A percentile compares a stretch with the other conserved stretches of the same genome.
Conservation (phyloP, 202 grass and related monocot species). For the Tripidium arundinaceum region DNA sequence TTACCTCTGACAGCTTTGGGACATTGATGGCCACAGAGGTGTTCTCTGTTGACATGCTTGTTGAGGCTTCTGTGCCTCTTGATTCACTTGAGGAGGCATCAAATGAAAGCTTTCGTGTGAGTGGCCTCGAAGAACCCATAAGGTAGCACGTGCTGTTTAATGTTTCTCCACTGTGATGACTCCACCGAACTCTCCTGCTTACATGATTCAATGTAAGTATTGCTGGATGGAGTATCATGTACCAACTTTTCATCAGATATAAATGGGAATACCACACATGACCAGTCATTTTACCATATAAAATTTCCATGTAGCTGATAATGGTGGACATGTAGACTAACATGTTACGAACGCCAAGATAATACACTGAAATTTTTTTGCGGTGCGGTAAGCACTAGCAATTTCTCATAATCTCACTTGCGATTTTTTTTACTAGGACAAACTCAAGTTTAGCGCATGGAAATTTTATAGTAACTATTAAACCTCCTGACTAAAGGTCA, state of each 20-base stretch:
- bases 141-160: slow-evolving; percentile 78
- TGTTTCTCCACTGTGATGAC: slow-evolving; percentile 75
- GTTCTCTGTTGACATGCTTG: slow-evolving; percentile 58
- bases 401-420: too few species aligned
- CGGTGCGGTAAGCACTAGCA: too few species aligned
- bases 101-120: slow-evolving; percentile 73
- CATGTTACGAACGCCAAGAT: not conserved
- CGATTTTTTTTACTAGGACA: slow-evolving; percentile 1
- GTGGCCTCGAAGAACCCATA: slow-evolving; percentile 71
- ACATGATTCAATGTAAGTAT: slow-evolving; percentile 20
- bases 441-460: not conserved
- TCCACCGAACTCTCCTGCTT: slow-evolving; percentile 63
- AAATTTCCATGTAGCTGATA: not conserved
- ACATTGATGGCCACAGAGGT: slow-evolving; percentile 48
- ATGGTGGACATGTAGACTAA: not conserved
- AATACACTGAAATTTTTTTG: too few species aligned
- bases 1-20: slow-evolving; percentile 73
- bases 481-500: not conserved
- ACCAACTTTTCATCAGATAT: not conserved
- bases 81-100: slow-evolving; percentile 67
- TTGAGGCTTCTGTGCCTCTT: slow-evolving; percentile 65
- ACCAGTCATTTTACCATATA: not conserved
- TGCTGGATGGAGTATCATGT: not conserved
- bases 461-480: not conserved
- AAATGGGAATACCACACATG: not conserved